Percentiles rank a stretch among this genome's conserved stretches.
phyloP scores from a whole-genome alignment of 768 basidiomycete genomes.

The Boletus patriciae region DNA sequence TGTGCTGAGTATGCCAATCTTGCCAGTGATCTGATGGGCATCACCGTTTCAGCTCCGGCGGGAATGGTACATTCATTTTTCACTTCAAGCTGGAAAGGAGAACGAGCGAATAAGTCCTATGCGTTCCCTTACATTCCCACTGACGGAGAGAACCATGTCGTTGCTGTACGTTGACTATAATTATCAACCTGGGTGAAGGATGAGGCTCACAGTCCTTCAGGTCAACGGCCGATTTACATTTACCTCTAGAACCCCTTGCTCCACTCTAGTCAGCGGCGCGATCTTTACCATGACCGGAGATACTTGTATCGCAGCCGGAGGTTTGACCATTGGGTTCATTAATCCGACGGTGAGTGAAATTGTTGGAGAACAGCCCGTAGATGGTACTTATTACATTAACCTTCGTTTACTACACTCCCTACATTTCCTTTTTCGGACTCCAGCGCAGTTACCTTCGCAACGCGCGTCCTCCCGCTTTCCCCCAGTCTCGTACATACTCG shows the following conservation, averaged over 20 bases:
- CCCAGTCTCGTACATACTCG: too few species aligned
- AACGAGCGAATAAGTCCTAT: too few species aligned
- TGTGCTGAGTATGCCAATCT: slow-evolving; percentile 47
- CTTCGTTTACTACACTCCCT: too few species aligned
- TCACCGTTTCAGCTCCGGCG: slow-evolving; percentile 48
- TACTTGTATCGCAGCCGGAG: slow-evolving; percentile 33
- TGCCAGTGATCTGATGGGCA: slow-evolving; percentile 41
- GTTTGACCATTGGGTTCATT: slow-evolving; percentile 40
- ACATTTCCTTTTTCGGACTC: too few species aligned
- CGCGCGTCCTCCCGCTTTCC: too few species aligned
- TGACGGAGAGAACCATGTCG: slow-evolving; percentile 36
- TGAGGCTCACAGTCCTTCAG: slow-evolving; percentile 21
- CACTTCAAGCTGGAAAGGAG: too few species aligned
- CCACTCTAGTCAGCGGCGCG: slow-evolving; percentile 32
- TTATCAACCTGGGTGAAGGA: background rate
- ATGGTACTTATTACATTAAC: too few species aligned
- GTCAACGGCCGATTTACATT: slow-evolving; percentile 38
- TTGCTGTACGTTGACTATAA: slow-evolving; percentile 12
- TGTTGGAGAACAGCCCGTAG: too few species aligned
- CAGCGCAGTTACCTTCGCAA: too few species aligned
- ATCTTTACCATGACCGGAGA: slow-evolving; percentile 40
- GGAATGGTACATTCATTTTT: slow-evolving; percentile 29
- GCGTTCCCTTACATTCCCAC: slow-evolving; percentile 37
- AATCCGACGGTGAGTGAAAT: slow-evolving; percentile 46
- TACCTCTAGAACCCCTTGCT: slow-evolving; percentile 36